Conservation (phyloP, 148 eudicot genomes). For the Dysphania ambrosioides region DNA sequence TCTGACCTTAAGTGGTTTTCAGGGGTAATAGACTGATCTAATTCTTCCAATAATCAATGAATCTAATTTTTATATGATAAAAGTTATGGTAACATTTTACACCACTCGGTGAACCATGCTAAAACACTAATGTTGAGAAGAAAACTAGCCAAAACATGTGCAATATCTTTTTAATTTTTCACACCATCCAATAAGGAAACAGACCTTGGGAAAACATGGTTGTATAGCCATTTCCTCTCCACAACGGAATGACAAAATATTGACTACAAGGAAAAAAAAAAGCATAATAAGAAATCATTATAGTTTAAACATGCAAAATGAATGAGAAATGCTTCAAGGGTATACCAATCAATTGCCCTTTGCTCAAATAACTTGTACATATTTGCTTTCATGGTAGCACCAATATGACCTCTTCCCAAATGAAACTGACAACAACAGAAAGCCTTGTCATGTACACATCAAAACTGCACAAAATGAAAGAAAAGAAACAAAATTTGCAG, state of each 20-base stretch:
- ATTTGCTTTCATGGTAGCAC: slow-evolving; percentile 66
- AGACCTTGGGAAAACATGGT: slow-evolving; percentile 94
- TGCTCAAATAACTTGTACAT: slow-evolving; percentile 68
- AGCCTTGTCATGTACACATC: slow-evolving; percentile 2
- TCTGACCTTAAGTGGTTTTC: not conserved
- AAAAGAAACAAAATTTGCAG: not conserved
- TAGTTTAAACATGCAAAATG: slow-evolving; percentile 2
- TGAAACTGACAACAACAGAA: slow-evolving; percentile 48
- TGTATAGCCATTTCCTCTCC: slow-evolving; percentile 93
- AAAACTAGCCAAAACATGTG: not conserved
- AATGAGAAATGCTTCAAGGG: not conserved
- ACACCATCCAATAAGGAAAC: slow-evolving; percentile 14
- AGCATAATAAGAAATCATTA: slow-evolving; percentile 19
- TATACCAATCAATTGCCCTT: slow-evolving; percentile 71
- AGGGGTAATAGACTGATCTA: not conserved
- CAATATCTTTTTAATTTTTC: not conserved
- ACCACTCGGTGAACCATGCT: not conserved
- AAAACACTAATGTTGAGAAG: not conserved
- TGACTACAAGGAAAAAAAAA: slow-evolving; percentile 42
- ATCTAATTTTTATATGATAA: not conserved
- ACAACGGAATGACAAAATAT: slow-evolving; percentile 79
- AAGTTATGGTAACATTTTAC: too few relatives aligned
- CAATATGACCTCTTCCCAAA: slow-evolving; percentile 93
- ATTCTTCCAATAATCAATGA: too few relatives aligned
- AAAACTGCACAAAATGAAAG: not conserved